phyloP scores from a whole-genome alignment of 768 basidiomycete genomes.

The Lyophyllum semitale region DNA sequence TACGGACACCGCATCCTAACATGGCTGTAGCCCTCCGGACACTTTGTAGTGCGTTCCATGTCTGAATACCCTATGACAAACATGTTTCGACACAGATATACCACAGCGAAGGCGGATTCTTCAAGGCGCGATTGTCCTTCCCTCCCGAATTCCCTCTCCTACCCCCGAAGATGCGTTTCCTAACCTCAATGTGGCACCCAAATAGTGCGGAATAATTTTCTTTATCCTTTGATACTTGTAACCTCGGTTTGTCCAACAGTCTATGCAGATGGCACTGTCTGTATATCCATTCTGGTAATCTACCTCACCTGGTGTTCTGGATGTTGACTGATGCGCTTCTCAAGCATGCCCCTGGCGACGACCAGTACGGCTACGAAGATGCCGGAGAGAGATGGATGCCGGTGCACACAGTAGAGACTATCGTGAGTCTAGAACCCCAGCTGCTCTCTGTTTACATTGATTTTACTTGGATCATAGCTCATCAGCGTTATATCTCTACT shows the following conservation, averaged over 20 bases:
- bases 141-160: slow-evolving; percentile 87
- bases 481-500: slow-evolving; percentile 95
- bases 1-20: slow-evolving; percentile 13
- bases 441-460: slow-evolving; percentile 3
- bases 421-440: slow-evolving; percentile 51
- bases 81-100: slow-evolving; percentile 8
- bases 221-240: slow-evolving; percentile 4
- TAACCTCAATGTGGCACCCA: slow-evolving; percentile 96
- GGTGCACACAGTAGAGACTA: slow-evolving; percentile 95
- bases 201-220: slow-evolving; percentile 66
- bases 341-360: slow-evolving; percentile 93
- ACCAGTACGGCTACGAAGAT: slow-evolving; percentile 96
- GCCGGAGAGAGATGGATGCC: slow-evolving; percentile 98
- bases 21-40: slow-evolving; percentile 73
- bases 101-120: slow-evolving; percentile 90
- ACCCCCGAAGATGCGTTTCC: slow-evolving; percentile 95
- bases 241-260: slow-evolving; percentile 51
- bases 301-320: not conserved
- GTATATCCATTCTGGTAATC: slow-evolving; percentile 90
- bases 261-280: slow-evolving; percentile 90
- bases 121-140: slow-evolving; percentile 89
- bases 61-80: not conserved
- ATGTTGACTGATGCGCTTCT: slow-evolving; percentile 7
- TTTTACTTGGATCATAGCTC: slow-evolving; percentile 52
- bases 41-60: slow-evolving; percentile 78